These are phyloP conservation scores for Cladosporium sp. DNA, from an alignment of 2,329 filamentous ascomycete genomes.

Conservation along the genomic window DNA sequence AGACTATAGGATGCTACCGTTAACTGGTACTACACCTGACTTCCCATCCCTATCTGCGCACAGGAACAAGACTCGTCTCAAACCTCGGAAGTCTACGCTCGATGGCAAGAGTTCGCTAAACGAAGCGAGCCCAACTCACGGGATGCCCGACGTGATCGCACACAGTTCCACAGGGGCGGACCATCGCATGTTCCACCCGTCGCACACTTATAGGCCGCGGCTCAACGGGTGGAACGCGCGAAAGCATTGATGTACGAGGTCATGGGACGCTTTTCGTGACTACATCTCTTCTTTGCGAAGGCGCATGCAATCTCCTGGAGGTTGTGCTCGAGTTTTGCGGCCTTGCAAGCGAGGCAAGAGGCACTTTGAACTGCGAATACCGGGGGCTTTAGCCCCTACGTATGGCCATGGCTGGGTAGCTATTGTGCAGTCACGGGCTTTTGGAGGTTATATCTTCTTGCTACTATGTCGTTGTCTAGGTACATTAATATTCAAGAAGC, in stretches of 20 bases:
- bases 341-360: neutral
- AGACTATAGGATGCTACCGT: neutral
- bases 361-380: neutral
- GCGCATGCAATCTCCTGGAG: neutral
- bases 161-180: neutral
- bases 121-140: neutral
- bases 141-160: neutral
- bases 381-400: neutral
- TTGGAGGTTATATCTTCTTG: too few species aligned
- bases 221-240: neutral
- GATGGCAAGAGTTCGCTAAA: neutral
- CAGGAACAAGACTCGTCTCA: neutral
- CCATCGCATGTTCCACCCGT: constrained; percentile 6
- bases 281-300: neutral
- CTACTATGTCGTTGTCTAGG: neutral
- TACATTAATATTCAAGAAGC: neutral
- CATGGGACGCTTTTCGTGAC: neutral
- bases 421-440: neutral
- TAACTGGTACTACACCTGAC: neutral
- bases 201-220: neutral
- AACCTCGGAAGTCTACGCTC: neutral
- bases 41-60: neutral
- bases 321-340: neutral
- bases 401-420: neutral
- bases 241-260: neutral